Base-by-base conservation (phyloP, 805 yeast genomes). In the Metschnikowia similis region DNA sequence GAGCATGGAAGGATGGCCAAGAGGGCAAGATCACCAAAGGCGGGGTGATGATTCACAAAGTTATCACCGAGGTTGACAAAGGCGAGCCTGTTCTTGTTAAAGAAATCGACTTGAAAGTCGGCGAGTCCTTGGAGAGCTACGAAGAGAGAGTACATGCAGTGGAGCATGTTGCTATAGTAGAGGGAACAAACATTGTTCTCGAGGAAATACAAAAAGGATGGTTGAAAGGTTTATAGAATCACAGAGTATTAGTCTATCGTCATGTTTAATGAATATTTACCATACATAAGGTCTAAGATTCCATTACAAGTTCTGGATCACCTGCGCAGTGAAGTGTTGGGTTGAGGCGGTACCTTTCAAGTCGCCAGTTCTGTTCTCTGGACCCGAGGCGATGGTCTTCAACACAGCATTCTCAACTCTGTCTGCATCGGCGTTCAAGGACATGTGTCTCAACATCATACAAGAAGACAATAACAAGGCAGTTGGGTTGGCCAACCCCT, bases 371-470 rank as follows among this genome's bases (percentile, higher is more conserved):
- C 96, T 89, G 83, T 88, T 87, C 71, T 87, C 94, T 59, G 90
- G 83, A 63, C 97, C 97, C 44, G 96, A 88, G 56, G 98, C 98
- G 67, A 94, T 87, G 59, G 98, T 89, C 67, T 72, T 78, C 66
- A 79, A 75, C 50, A 91, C 97, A 52, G 99, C 98, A 59, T 70
- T 73, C 79, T 92, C 96, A 66, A 94, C 89, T 71, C 76, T 80
- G 70, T 82, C 85, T 61, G 97, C 98, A 66, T 85, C 81, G 31
- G 77, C 75, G 71, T 80, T 79, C 72, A 94, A 82, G 48, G 89
- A 85, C 98, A 94, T 92, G 81, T 94, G 99, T 79, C 96, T 87
- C 81, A 94, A 85, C 98, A 94, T 92, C 97, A 94, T 94, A 68
- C 91, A 89, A 41, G 98, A 92, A 45, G 97, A 89, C 69, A 94